Base-by-base conservation (phyloP, 768 basidiomycete species). In the Rhizopogon vesiculosus region DNA sequence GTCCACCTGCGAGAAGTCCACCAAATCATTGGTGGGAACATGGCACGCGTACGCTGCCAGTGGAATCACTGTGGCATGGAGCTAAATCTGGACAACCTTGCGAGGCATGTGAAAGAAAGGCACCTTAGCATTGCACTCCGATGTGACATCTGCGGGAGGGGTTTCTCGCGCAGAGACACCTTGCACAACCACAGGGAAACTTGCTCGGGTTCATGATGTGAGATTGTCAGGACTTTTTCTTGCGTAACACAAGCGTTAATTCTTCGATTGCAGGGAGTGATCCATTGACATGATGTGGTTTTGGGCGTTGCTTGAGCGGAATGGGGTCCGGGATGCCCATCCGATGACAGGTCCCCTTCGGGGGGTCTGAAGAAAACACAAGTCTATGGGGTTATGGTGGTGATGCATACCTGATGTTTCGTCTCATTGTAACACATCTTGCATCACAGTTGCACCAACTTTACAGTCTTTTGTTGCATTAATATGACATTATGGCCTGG, bases 41-140 rank as follows among this genome's bases (percentile, higher is more conserved):
- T 22, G 1, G 1, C 1, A 15, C 33, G 1, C 5, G 2, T 33
- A 15, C 4, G 0, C 5, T 49, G 48, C 33, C 19, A 0, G 16
- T 49, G 48, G 48, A 1, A 22, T 0, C 2, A 15, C 16, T 49
- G 48, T 16, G 2, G 19, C 3, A 5, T 1, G 19, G 33, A 10
- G 8, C 0, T 49, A 8, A 49, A 49, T 1, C 19, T 19, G 15
- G 19, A 15, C 60, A 28, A 3, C 22, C 19, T 49, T 15, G 2
- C 8, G 33, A 35, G 69, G 1, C 68, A 69, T 12, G 42, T 71
- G 1, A 60, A 69, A 42, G 69, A 69, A 16, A 55, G 2, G 2
- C 69, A 69, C 19, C 50, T 69, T 3, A 45, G 35, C 9, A 60
- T 56, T 39, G 48, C 42, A 2, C 62, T 67, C 67, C 51, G 56